Evolutionary conservation across 106 monocot species (phyloP).

Genomic region (Apostasia shenzhenica): DNA sequence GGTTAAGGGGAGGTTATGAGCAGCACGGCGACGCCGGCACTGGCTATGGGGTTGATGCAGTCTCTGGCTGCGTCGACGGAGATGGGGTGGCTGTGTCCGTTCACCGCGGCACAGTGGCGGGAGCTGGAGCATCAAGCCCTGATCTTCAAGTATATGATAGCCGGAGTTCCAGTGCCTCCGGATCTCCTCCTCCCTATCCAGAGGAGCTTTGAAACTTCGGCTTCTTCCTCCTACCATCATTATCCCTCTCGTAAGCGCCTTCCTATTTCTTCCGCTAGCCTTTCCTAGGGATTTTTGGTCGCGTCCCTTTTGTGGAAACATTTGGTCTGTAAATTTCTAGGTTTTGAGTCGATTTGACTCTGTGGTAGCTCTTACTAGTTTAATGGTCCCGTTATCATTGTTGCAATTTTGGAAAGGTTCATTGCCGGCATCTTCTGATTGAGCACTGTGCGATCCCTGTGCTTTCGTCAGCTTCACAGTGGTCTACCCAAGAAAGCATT

Average conservation of each 20-base stretch:
- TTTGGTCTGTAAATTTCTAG: too few species aligned
- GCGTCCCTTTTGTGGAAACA: too few species aligned
- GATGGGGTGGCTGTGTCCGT: slow-evolving; percentile 33
- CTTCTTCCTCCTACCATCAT: slow-evolving; percentile 8
- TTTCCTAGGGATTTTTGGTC: too few species aligned
- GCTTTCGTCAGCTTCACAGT: too few species aligned
- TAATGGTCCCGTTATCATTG: not conserved
- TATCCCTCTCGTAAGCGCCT: slow-evolving; percentile 15
- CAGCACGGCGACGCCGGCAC: slow-evolving; percentile 5
- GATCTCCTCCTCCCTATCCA: slow-evolving; percentile 52
- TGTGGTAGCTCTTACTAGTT: not conserved
- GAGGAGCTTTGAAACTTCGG: slow-evolving; percentile 30
- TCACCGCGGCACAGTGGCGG: slow-evolving; percentile 68
- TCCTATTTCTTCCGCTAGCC: slow-evolving; percentile 10
- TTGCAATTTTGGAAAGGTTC: too few species aligned
- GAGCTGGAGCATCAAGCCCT: slow-evolving; percentile 77
- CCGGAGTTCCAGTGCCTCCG: slow-evolving; percentile 57
- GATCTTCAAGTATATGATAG: slow-evolving; percentile 66
- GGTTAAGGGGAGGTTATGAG: slow-evolving; percentile 2
- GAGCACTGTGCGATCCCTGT: too few species aligned
- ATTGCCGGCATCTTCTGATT: too few species aligned
- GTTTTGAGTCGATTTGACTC: too few species aligned
- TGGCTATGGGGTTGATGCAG: not conserved
- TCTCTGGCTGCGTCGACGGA: slow-evolving; percentile 25
- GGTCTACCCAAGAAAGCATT: too few species aligned